Conservation (phyloP, 345 rosid genomes). For the Dovyalis caffra region DNA sequence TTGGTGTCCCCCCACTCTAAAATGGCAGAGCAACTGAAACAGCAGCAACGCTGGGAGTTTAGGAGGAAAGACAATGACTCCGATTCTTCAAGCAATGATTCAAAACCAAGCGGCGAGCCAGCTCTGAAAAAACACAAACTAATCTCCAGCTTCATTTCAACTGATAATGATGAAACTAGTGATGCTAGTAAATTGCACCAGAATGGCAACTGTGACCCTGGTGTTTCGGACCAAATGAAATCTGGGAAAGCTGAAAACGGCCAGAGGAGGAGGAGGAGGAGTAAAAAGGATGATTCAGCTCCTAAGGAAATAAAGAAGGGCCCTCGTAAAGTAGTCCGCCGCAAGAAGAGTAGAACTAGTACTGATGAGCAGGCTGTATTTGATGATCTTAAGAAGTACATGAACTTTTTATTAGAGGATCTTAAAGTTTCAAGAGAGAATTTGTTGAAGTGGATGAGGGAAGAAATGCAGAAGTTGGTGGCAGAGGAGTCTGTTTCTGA, state of each 20-base stretch:
- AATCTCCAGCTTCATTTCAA: conserved; percentile 22
- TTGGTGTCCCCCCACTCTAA: conserved; percentile 11
- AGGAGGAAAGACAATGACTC: conserved; percentile 35
- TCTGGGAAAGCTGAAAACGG: conserved; percentile 26
- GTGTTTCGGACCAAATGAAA: conserved; percentile 10
- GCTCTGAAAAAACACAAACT: conserved; percentile 31
- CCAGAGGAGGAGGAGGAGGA: conserved; percentile 19
- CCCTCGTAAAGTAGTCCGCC: conserved; percentile 7
- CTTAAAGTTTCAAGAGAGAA: conserved; percentile 44
- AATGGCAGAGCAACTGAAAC: conserved; percentile 37
- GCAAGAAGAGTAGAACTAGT: conserved; percentile 27
- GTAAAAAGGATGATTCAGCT: conserved; percentile 9
- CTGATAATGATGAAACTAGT: conserved; percentile 29
- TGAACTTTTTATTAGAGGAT: conserved; percentile 47
- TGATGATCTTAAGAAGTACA: conserved; percentile 38
- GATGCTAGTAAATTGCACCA: conserved; percentile 26
- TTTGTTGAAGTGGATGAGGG: conserved; percentile 48
- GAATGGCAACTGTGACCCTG: conserved; percentile 16
- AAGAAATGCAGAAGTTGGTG: conserved; percentile 43
- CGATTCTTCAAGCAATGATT: conserved; percentile 47
- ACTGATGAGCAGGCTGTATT: conserved; percentile 27
- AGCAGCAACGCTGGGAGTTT: conserved; percentile 53
- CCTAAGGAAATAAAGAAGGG: conserved; percentile 17
- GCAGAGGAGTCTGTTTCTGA: conserved; percentile 26
- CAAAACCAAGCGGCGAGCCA: conserved; percentile 27